Evolutionary conservation across 306 rosid genomes (phyloP).

Genomic region (Pyrus betulifolia): DNA sequence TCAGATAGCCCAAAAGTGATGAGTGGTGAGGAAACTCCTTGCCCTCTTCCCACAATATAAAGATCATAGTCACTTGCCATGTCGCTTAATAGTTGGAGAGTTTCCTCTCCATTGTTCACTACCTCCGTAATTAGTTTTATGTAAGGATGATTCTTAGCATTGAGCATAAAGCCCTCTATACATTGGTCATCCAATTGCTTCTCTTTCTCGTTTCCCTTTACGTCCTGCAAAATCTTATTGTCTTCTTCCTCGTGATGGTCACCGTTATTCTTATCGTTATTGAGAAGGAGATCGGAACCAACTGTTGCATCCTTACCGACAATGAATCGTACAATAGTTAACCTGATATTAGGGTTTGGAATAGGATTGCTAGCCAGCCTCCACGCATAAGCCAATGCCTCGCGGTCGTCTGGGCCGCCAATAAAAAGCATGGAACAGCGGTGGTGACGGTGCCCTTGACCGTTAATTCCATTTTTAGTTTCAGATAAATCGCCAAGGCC

Average conservation of each 20-base stretch:
- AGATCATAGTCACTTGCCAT: constrained; percentile 29
- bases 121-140: constrained; percentile 22
- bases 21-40: constrained; percentile 3
- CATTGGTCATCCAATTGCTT: constrained; percentile 31
- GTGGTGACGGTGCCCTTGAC: neutral
- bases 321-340: neutral
- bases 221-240: neutral
- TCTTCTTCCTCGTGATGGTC: neutral
- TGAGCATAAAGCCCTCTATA: constrained; percentile 24
- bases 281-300: neutral
- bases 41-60: constrained; percentile 48
- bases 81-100: constrained; percentile 12
- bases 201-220: constrained; percentile 18
- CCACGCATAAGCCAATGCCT: constrained; percentile 11
- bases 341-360: neutral
- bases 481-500: neutral
- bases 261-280: neutral
- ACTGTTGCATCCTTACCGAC: neutral
- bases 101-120: constrained; percentile 25
- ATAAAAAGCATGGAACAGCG: constrained; percentile 10
- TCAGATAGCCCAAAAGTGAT: constrained; percentile 17
- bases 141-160: constrained; percentile 8
- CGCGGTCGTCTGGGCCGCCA: constrained; percentile 17
- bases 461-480: neutral
- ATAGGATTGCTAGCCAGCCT: neutral